phyloP scores from a whole-genome alignment of 441 rosid genomes.

The Erodium chrysanthum region DNA sequence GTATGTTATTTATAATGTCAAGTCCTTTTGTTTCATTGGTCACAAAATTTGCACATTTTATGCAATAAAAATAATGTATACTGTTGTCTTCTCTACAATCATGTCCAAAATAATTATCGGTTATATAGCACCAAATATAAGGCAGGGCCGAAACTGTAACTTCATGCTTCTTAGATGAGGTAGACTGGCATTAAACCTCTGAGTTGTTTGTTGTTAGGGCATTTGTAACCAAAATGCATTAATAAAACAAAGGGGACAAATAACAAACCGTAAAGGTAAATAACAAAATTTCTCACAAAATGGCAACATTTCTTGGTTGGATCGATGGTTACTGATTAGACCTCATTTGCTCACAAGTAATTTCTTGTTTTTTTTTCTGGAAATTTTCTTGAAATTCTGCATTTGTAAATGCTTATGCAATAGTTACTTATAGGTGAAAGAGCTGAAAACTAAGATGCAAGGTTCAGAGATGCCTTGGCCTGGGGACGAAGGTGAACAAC shows the following conservation, averaged over 20 bases:
- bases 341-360: not conserved
- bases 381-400: not conserved
- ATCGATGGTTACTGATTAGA: not conserved
- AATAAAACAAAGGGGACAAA: not conserved
- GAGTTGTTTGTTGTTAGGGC: not conserved
- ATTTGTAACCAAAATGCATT: not conserved
- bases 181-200: not conserved
- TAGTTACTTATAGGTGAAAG: slow-evolving; percentile 54
- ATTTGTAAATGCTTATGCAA: slow-evolving; percentile 10
- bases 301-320: not conserved
- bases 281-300: not conserved
- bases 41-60: not conserved
- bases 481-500: slow-evolving; percentile 78
- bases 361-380: not conserved
- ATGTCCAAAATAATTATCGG: not conserved
- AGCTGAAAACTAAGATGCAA: slow-evolving; percentile 68
- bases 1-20: slow-evolving; percentile 30
- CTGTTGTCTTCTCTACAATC: not conserved
- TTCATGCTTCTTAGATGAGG: not conserved
- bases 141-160: not conserved
- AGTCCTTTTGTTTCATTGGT: not conserved
- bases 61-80: not conserved
- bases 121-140: too few species aligned
- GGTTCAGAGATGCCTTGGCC: slow-evolving; percentile 96
- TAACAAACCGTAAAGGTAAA: not conserved